These are phyloP conservation scores for Casuarina equisetifolia DNA, from an alignment of 306 rosid genomes.

Conservation along the genomic window DNA sequence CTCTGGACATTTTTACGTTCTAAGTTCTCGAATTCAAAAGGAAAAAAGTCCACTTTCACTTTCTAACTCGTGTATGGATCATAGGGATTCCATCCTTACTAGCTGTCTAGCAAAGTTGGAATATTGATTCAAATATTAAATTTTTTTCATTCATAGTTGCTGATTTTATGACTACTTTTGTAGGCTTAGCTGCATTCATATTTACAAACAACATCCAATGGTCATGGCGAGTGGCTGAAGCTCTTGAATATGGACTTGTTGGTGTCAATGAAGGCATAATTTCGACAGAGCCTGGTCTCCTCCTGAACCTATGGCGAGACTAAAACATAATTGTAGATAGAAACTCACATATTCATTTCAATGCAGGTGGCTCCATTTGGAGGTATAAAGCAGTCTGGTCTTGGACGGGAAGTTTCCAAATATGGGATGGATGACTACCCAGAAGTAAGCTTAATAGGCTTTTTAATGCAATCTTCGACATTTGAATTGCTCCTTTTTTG, in stretches of 20 bases:
- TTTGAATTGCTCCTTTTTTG: background rate
- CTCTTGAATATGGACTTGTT: conserved; percentile 92
- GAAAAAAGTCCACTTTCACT: background rate
- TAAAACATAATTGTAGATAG: conserved; percentile 14
- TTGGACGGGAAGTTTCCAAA: conserved; percentile 98
- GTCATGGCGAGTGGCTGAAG: conserved; percentile 96
- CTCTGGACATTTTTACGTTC: conserved; percentile 19
- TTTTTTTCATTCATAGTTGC: background rate
- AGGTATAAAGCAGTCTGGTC: conserved; percentile 92
- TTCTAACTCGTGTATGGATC: background rate
- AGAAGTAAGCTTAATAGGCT: conserved; percentile 51
- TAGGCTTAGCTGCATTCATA: conserved; percentile 90
- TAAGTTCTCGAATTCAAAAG: conserved; percentile 10
- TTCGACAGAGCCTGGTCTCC: conserved; percentile 78
- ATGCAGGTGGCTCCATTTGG: conserved; percentile 97
- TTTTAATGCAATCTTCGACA: conserved; percentile 10
- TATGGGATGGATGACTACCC: conserved; percentile 94
- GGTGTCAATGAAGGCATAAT: conserved; percentile 90
- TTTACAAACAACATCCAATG: conserved; percentile 85
- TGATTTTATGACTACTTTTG: conserved; percentile 16
- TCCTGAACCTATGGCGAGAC: conserved; percentile 18
- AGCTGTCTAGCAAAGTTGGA: background rate
- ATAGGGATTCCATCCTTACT: conserved; percentile 12
- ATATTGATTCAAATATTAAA: conserved; percentile 8
- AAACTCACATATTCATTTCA: conserved; percentile 11